Evolutionary conservation across 2,329 filamentous ascomycete species (phyloP).

Genomic region (Cordyceps cicadae): DNA sequence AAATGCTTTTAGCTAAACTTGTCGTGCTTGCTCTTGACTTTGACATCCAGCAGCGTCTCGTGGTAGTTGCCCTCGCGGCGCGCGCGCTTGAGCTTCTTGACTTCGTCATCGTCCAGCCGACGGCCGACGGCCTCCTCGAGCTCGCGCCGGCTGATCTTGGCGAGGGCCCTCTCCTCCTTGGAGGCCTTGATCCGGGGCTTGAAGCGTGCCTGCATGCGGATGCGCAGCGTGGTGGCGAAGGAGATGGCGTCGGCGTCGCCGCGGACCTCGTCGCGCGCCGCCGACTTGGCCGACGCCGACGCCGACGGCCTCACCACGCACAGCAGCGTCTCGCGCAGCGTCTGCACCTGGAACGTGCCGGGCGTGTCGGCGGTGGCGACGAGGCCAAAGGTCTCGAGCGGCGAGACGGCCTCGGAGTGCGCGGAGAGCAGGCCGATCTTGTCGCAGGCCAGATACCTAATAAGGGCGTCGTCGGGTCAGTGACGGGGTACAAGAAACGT

Average conservation of each 20-base stretch:
- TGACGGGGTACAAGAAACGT: no score
- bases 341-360: constrained; percentile 68
- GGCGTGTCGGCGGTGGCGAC: constrained; percentile 56
- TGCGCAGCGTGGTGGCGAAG: constrained; percentile 64
- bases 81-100: constrained; percentile 72
- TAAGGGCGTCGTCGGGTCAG: no score
- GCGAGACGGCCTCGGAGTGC: constrained; percentile 70
- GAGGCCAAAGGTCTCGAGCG: constrained; percentile 72
- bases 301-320: constrained; percentile 49
- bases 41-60: constrained; percentile 75
- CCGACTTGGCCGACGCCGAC: constrained; percentile 35
- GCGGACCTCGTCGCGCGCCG: constrained; percentile 55
- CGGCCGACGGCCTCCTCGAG: constrained; percentile 74
- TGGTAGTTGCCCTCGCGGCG: constrained; percentile 83
- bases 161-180: constrained; percentile 74
- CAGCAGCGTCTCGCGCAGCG: constrained; percentile 62
- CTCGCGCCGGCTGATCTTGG: constrained; percentile 81
- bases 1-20: constrained; percentile 47
- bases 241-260: constrained; percentile 63
- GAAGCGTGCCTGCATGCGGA: constrained; percentile 93
- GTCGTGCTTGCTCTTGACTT: constrained; percentile 88
- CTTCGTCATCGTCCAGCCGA: constrained; percentile 74
- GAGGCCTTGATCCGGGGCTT: constrained; percentile 73
- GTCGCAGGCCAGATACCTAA: constrained; percentile 82
- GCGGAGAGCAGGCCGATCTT: constrained; percentile 72